Evolutionary conservation across 768 basidiomycete species (phyloP).

Genomic region (Phanerodontia chrysosporium): DNA sequence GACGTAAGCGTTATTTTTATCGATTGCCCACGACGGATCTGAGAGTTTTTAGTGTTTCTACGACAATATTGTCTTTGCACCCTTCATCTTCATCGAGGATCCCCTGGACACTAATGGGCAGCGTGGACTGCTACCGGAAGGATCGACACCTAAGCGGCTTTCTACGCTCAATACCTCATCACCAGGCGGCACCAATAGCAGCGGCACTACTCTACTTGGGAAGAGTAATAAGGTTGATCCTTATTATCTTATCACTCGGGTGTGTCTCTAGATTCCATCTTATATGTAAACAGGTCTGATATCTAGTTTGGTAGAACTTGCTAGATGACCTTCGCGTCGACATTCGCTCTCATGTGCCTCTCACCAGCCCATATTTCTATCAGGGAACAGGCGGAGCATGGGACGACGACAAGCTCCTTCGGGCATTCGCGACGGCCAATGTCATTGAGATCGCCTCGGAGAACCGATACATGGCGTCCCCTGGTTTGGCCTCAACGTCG

Average conservation of each 20-base stretch:
- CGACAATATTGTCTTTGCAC: constrained; percentile 94
- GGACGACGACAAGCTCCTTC: constrained; percentile 63
- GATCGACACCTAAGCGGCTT: constrained; percentile 31
- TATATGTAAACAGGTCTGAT: too few relatives aligned
- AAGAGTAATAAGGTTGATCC: constrained; percentile 79
- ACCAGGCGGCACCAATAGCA: constrained; percentile 23
- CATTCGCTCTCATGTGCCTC: constrained; percentile 53
- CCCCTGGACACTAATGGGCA: constrained; percentile 67
- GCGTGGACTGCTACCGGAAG: constrained; percentile 43
- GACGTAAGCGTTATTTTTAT: constrained; percentile 62
- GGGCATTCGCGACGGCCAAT: constrained; percentile 57
- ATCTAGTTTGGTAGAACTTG: too few relatives aligned
- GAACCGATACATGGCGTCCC: constrained; percentile 31
- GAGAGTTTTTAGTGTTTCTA: constrained; percentile 69
- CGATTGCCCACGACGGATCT: neutral
- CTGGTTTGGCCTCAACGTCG: constrained; percentile 39
- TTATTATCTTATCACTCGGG: constrained; percentile 85
- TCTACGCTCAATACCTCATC: constrained; percentile 32
- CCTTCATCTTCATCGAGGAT: constrained; percentile 96
- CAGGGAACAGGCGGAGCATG: constrained; percentile 63
- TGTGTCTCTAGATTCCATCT: constrained; percentile 30
- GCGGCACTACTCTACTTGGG: constrained; percentile 39
- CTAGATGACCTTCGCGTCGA: constrained; percentile 67
- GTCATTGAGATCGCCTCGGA: constrained; percentile 53
- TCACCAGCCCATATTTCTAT: constrained; percentile 61